Base-by-base conservation (phyloP, 140 eudicot genomes). In the Cichorium intybus region DNA sequence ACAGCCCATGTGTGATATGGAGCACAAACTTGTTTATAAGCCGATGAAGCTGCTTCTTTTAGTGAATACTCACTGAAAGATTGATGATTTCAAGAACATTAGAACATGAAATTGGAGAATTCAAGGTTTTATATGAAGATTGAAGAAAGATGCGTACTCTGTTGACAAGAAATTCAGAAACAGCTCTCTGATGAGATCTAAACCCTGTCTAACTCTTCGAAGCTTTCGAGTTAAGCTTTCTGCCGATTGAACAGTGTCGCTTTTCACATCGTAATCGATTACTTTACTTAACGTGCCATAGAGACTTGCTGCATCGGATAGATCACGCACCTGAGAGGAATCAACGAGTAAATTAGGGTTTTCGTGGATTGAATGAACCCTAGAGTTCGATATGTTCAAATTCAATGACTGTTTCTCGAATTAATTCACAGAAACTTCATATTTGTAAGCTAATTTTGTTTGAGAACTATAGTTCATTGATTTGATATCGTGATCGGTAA, bases 1-100 rank as follows among this genome's bases (percentile, higher is more conserved):
- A 93, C 88, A 14, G 99, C 95, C 99, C 99, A 93, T 41, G 97
- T 79, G 76, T 93, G 99, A 58, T 88, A 93, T 6, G 99, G 96
- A 16, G 96, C 97, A 52, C 95, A 93, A 10, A 84, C 88, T 72
- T 93, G 72, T 47, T 87, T 71, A 64, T 93, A 93, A 24, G 99
- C 99, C 10, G 81, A 73, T 73, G 99, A 75, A 70, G 99, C 99
- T 29, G 97, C 95, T 69, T 93, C 99, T 84, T 72, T 88, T 59
- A 85, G 39, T 4, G 81, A 83, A 76, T 69, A 64, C 34, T 83
- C 85, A 27, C 97, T 85, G 83, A 18, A 62, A 67, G 20, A 71
- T 65, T 65, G n/a, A 62, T 59, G 20, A 71, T 65, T 65, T 56
- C 39, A 72, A 71, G 21, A 22, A 64, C 51, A 31, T 17, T 35